phyloP scores from a whole-genome alignment of 352 stramenopile species.

The Pythium chondricola region DNA sequence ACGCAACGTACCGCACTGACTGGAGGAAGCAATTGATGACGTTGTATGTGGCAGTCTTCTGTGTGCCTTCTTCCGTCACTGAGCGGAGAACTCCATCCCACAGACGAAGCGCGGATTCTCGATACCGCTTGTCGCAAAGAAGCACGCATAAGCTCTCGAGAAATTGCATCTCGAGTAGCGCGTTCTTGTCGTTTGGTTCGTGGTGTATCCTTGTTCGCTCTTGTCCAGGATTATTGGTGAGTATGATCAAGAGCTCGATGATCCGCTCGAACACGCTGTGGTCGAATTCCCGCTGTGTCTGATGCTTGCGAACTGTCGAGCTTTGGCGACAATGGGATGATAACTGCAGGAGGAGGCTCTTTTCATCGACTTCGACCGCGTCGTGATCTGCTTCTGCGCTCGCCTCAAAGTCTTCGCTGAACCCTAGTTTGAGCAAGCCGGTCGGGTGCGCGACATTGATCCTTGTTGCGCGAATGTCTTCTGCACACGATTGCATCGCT shows the following conservation, averaged over 20 bases:
- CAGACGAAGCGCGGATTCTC: slow-evolving; percentile 28
- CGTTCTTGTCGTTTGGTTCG: slow-evolving; percentile 17
- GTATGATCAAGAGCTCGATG: slow-evolving; percentile 37
- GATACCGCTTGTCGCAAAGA: slow-evolving; percentile 23
- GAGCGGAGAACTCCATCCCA: slow-evolving; percentile 35
- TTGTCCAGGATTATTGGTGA: not conserved
- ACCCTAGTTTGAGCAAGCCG: slow-evolving; percentile 25
- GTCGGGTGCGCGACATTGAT: slow-evolving; percentile 50
- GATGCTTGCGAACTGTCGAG: slow-evolving; percentile 2
- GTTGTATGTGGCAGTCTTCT: slow-evolving; percentile 36
- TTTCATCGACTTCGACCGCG: slow-evolving; percentile 24
- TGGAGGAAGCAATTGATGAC: slow-evolving; percentile 47
- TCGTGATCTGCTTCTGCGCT: not conserved
- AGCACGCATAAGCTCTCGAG: slow-evolving; percentile 43
- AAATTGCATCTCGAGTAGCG: slow-evolving; percentile 28
- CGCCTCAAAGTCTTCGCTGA: not conserved
- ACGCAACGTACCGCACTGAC: slow-evolving; percentile 36
- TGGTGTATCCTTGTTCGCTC: not conserved
- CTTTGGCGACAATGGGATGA: slow-evolving; percentile 52
- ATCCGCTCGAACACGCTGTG: slow-evolving; percentile 28
- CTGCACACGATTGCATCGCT: slow-evolving; percentile 21
- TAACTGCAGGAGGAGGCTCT: slow-evolving; percentile 29
- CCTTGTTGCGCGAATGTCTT: slow-evolving; percentile 22
- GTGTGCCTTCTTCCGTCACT: slow-evolving; percentile 24
- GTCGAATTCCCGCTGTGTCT: slow-evolving; percentile 14